These are phyloP conservation scores for Spinellus fusiger DNA, from an alignment of 192 early-diverging fungal genomes.

Conservation along the genomic window DNA sequence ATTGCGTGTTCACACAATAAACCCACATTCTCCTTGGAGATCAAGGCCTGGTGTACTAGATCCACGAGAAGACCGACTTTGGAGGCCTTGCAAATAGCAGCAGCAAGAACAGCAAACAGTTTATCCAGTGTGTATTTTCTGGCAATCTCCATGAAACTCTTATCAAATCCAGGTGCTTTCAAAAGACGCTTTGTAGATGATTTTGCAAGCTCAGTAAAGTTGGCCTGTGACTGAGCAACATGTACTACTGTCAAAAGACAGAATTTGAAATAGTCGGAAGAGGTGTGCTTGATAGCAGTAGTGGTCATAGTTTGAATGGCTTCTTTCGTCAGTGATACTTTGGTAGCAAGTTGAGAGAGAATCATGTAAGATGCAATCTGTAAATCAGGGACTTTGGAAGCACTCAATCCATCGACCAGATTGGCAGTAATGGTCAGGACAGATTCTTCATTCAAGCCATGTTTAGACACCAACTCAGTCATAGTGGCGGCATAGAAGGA, in stretches of 20 bases:
- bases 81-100: slow-evolving; percentile 24
- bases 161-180: slow-evolving; percentile 9
- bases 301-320: slow-evolving; percentile 39
- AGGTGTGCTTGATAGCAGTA: slow-evolving; percentile 32
- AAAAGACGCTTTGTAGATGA: background rate
- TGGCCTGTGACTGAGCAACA: slow-evolving; percentile 49
- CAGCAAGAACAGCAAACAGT: slow-evolving; percentile 36
- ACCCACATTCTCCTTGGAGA: slow-evolving; percentile 29
- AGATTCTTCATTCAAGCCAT: slow-evolving; percentile 46
- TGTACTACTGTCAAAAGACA: slow-evolving; percentile 44
- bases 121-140: slow-evolving; percentile 39
- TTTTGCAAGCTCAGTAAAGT: slow-evolving; percentile 23
- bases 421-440: slow-evolving; percentile 55
- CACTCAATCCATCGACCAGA: slow-evolving; percentile 45
- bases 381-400: slow-evolving; percentile 37
- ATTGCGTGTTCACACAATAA: slow-evolving; percentile 32
- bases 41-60: slow-evolving; percentile 26
- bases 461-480: slow-evolving; percentile 42
- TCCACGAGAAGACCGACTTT: slow-evolving; percentile 26
- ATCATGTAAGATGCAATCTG: slow-evolving; percentile 61
- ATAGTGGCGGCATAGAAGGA: slow-evolving; percentile 64
- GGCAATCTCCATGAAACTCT: slow-evolving; percentile 15
- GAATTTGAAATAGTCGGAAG: slow-evolving; percentile 22
- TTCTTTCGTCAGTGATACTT: slow-evolving; percentile 37
- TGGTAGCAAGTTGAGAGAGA: slow-evolving; percentile 54